A percentile compares a stretch with the other conserved stretches of the same genome.
These are phyloP conservation scores for Lodderomyces elongisporus DNA, from an alignment of 1,139 yeast genomes.

Conservation along the genomic window DNA sequence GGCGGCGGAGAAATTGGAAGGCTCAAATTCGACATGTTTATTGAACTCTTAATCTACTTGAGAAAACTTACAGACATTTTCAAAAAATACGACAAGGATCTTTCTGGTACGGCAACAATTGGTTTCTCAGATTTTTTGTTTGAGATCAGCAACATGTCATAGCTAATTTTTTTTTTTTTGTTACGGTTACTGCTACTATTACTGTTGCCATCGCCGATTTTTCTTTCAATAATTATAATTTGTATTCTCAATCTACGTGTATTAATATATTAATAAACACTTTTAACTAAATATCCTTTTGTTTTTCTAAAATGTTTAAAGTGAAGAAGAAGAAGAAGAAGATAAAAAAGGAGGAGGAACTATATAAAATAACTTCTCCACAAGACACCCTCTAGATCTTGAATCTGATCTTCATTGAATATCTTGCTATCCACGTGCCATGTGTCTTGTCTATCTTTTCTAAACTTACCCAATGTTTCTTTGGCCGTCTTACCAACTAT, in stretches of 20 bases:
- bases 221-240: too few species aligned
- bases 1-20: slow-evolving; percentile 46
- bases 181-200: neutral
- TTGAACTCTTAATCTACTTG: slow-evolving; percentile 73
- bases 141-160: slow-evolving; percentile 43
- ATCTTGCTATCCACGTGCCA: slow-evolving; percentile 88
- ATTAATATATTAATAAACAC: too few species aligned
- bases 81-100: slow-evolving; percentile 69
- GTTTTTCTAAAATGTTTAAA: too few species aligned
- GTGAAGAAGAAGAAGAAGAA: too few species aligned
- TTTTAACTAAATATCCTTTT: too few species aligned
- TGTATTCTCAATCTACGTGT: too few species aligned
- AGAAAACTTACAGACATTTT: slow-evolving; percentile 74
- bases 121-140: slow-evolving; percentile 75
- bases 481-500: slow-evolving; percentile 83
- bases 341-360: too few species aligned
- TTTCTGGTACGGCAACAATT: slow-evolving; percentile 73
- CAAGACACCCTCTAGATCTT: slow-evolving; percentile 89
- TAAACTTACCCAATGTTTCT: slow-evolving; percentile 74
- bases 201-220: too few species aligned
- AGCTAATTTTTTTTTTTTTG: slow-evolving; percentile 5
- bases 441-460: slow-evolving; percentile 89
- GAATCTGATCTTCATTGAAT: slow-evolving; percentile 75
- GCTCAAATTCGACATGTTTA: slow-evolving; percentile 76
- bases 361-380: slow-evolving; percentile 90